phyloP scores from a whole-genome alignment of 352 stramenopile genomes.

The Phytophthora lateralis region DNA sequence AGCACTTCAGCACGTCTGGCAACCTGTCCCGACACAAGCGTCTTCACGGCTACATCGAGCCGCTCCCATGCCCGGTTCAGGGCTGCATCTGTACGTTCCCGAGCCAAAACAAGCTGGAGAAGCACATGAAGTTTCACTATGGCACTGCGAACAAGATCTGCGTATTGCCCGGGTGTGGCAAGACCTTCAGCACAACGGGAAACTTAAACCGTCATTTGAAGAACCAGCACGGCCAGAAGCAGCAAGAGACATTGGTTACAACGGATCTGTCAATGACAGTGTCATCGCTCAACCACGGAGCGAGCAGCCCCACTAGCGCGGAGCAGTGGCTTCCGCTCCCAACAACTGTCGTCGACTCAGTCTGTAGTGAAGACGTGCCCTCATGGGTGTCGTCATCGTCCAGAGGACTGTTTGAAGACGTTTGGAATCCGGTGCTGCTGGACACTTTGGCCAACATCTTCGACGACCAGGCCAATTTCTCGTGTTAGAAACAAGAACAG shows the following conservation, averaged over 20 bases:
- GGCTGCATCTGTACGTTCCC: slow-evolving; percentile 38
- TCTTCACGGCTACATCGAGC: slow-evolving; percentile 48
- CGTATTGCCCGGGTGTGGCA: slow-evolving; percentile 41
- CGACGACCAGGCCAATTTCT: slow-evolving; percentile 29
- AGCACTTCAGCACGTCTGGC: slow-evolving; percentile 57
- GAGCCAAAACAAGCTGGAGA: slow-evolving; percentile 46
- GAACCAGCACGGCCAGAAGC: slow-evolving; percentile 45
- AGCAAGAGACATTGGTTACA: slow-evolving; percentile 33
- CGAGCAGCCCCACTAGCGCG: slow-evolving; percentile 31
- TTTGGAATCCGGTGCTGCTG: slow-evolving; percentile 32
- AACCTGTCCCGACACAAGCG: slow-evolving; percentile 55
- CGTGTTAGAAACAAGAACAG: slow-evolving; percentile 17
- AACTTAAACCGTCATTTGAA: slow-evolving; percentile 56
- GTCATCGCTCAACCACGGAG: slow-evolving; percentile 6
- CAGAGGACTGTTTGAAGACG: slow-evolving; percentile 30
- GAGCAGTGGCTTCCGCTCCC: slow-evolving; percentile 33
- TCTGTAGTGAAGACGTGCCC: slow-evolving; percentile 6
- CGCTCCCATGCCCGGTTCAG: slow-evolving; percentile 32
- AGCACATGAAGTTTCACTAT: slow-evolving; percentile 52
- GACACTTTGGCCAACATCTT: slow-evolving; percentile 38
- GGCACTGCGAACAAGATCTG: slow-evolving; percentile 49
- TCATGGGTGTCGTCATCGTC: slow-evolving; percentile 12
- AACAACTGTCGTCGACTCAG: background rate
- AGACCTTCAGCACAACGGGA: slow-evolving; percentile 66
- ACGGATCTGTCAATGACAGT: background rate